Evolutionary conservation across 768 basidiomycete species (phyloP), one percentile per base, ranked within the genome.

Genomic region (Naganishia kalamii): DNA sequence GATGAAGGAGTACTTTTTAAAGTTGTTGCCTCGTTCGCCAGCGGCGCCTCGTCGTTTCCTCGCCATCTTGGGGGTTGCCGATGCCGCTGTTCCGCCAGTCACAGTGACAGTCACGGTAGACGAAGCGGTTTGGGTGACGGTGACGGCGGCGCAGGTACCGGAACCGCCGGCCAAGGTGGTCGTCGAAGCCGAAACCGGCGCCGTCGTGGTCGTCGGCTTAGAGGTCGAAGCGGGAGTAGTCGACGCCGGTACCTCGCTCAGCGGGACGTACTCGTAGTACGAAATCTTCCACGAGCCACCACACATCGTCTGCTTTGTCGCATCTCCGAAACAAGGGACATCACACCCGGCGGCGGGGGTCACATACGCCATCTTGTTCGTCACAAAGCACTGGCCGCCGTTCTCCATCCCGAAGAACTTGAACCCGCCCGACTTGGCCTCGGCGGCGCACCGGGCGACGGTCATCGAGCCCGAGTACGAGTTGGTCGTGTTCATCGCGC

Each of bases 361-460:
- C 27, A 46, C 47, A 29, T 4, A 23, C 17, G 43, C 43, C 33
- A 61, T 19, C 15, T 13, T 35, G 43, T 46, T 29, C 15, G 40
- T 23, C 7, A 44, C 19, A 29, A 61, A 61, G 35, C 60, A 61
- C 7, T 41, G 41, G 29, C 43, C 41, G 25, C 60, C 60, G 46
- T 61, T 46, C 17, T 61, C 23, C 8, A 48, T 10, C 5, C 60
- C 60, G 25, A 61, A 61, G 33, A 32, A 41, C 54, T 57, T 57
- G 4, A 35, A 37, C 11, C 54, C 54, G 11, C 33, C 33, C 15
- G 17, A 12, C 23, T 61, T 61, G 27, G 23, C 41, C 41, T 17
- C 29, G 19, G 10, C 19, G 19, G 60, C 60, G 23, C 60, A 61
- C 25, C n/a, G 21, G 0, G 25, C 43, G 29, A 61, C 32, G 15